Percentiles rank a stretch among this genome's conserved stretches.
phyloP scores from a whole-genome alignment of 306 rosid species.

The Castanea mollissima region DNA sequence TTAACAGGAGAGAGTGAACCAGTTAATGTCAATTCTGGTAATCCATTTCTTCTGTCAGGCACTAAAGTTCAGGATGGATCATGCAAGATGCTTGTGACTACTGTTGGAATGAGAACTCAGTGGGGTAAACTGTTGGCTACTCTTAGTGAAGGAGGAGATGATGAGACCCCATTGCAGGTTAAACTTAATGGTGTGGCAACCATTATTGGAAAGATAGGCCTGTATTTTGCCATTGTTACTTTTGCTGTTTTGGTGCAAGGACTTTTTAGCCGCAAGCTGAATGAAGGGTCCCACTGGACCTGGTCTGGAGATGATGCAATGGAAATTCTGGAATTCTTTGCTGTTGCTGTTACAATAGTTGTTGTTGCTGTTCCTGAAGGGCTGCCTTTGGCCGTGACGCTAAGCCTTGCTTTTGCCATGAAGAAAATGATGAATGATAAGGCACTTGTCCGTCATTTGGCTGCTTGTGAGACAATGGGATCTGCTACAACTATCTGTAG shows the following conservation, averaged over 20 bases:
- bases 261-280: conserved; percentile 69
- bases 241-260: conserved; percentile 95
- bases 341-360: conserved; percentile 91
- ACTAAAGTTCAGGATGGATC: conserved; percentile 98
- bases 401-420: conserved; percentile 99
- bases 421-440: conserved; percentile 98
- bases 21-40: conserved; percentile 48
- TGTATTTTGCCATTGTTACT: conserved; percentile 87
- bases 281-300: conserved; percentile 70
- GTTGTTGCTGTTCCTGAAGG: conserved; percentile 99
- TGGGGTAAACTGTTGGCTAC: conserved; percentile 99
- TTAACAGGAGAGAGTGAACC: conserved; percentile 99
- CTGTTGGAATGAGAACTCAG: conserved; percentile 99
- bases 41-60: conserved; percentile 95
- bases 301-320: conserved; percentile 89
- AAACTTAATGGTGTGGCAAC: conserved; percentile 99
- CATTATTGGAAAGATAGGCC: conserved; percentile 92
- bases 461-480: conserved; percentile 99
- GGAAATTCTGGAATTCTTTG: conserved; percentile 88
- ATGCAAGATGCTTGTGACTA: conserved; percentile 96
- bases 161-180: conserved; percentile 99
- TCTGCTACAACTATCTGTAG: conserved; percentile 93
- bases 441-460: conserved; percentile 95
- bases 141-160: conserved; percentile 97
- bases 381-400: conserved; percentile 93